Conservation (phyloP, 345 rosid genomes). For the Eucalyptus coolabah region DNA sequence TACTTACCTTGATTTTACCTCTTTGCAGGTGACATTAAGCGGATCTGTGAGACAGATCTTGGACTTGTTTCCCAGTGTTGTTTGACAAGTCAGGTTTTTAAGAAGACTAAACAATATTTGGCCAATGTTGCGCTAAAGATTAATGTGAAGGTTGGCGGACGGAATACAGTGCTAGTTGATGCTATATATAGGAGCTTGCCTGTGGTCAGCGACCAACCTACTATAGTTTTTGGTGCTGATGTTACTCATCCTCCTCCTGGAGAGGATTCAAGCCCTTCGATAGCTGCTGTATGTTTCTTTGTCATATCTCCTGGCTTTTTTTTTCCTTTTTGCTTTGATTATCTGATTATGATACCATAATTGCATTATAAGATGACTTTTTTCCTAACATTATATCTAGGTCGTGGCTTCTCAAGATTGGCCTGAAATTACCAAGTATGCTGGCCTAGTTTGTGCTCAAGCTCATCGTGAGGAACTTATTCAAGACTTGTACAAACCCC, state of each 20-base stretch:
- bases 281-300: conserved; percentile 66
- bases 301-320: not conserved
- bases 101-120: conserved; percentile 67
- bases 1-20: not conserved
- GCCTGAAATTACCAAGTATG: conserved; percentile 93
- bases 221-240: conserved; percentile 95
- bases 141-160: conserved; percentile 93
- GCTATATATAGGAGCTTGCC: conserved; percentile 83
- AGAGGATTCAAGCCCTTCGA: conserved; percentile 93
- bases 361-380: not conserved
- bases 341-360: not conserved
- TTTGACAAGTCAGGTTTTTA: conserved; percentile 69
- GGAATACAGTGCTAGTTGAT: conserved; percentile 90
- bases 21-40: conserved; percentile 75
- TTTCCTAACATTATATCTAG: conserved; percentile 12
- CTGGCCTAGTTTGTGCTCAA: conserved; percentile 93
- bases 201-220: conserved; percentile 79
- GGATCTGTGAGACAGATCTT: conserved; percentile 92
- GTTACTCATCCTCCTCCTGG: conserved; percentile 98
- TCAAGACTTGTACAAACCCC: conserved; percentile 71
- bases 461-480: conserved; percentile 96
- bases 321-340: not conserved
- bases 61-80: conserved; percentile 96
- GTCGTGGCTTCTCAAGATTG: conserved; percentile 99
- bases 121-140: conserved; percentile 91